Base-by-base conservation (phyloP, 2,329 filamentous ascomycete species). In the Fusarium stilboides region DNA sequence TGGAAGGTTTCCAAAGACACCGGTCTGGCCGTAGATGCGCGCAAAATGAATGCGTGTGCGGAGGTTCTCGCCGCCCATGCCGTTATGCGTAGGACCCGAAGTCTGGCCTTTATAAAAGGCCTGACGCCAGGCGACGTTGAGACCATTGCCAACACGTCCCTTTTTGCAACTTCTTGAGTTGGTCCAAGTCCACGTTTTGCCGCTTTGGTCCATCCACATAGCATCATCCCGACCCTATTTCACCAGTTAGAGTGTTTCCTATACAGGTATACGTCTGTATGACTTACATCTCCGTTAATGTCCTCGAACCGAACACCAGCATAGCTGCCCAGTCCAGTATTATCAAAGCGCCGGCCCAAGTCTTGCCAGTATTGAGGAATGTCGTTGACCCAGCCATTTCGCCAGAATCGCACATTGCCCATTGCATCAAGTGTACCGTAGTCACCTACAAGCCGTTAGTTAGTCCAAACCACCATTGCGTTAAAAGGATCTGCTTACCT, bases 91-190 rank as follows among this genome's bases (percentile, higher is more conserved):
- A 12, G 44, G 12, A 3, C 44, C 44, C 19, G 44, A 17, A 34
- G 40, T 28, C 42, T 31, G 5, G 40, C 22, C 22, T 14, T 34
- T 37, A 26, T 54, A 47, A 20, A 47, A 47, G 26, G 39, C 51
- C 20, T 39, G 51, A 26, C 47, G 56, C 56, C 47, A 59, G 22
- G 47, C 53, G 26, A 42, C 46, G 19, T 36, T 63, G 43, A 33
- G 31, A 14, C 51, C 36, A 15, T 44, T 33, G 4, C 43, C 50
- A n/a, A 44, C 50, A 8, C 7, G 22, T 7, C 6, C 50, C 34
- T 22, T 65, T 15, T 22, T 43, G 17, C 40, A 46, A 22, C 37
- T 56, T 20, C 56, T 34, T 3, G 15, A 12, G 22, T 40, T 50
- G 33, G 34, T 39, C 20, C 22, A 37, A n/a, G 17, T 28, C 33